Percentiles rank a stretch among this genome's conserved stretches.
These are phyloP conservation scores for Aspergillus udagawae DNA, from an alignment of 2,329 filamentous ascomycete species.

Conservation along the genomic window DNA sequence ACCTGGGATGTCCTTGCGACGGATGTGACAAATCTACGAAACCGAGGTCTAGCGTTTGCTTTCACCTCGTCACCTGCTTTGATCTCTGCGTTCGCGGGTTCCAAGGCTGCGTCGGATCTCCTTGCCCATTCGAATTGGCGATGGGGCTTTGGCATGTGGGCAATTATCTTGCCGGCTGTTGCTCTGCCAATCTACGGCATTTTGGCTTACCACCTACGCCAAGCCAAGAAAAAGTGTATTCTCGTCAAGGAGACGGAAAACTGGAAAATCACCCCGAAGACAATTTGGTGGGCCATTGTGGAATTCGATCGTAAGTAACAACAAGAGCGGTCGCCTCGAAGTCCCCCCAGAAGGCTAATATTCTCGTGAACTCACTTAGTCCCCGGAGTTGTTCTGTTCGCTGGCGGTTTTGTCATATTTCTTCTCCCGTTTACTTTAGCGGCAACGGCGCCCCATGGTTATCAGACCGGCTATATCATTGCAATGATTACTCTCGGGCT, in stretches of 20 bases:
- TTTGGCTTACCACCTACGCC: constrained; percentile 50
- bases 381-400: constrained; percentile 55
- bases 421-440: constrained; percentile 49
- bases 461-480: constrained; percentile 45
- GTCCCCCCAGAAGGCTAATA: background rate
- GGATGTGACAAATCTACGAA: constrained; percentile 56
- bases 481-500: constrained; percentile 51
- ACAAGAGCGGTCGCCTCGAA: background rate
- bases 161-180: constrained; percentile 55
- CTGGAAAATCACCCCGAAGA: constrained; percentile 43
- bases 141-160: constrained; percentile 59
- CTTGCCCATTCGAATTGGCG: constrained; percentile 50
- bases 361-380: constrained; percentile 24
- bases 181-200: constrained; percentile 52
- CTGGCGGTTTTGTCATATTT: constrained; percentile 52
- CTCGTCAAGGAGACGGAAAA: constrained; percentile 38
- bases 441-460: constrained; percentile 31
- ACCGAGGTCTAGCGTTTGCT: constrained; percentile 56
- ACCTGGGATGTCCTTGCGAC: constrained; percentile 55
- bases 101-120: constrained; percentile 47
- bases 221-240: constrained; percentile 52
- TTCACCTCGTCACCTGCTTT: constrained; percentile 58
- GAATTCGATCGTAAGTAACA: constrained; percentile 52
- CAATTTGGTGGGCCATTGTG: constrained; percentile 46
- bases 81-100: constrained; percentile 54